Evolutionary conservation across 2,329 filamentous ascomycete genomes (phyloP).

Genomic region (Fusarium succisae): DNA sequence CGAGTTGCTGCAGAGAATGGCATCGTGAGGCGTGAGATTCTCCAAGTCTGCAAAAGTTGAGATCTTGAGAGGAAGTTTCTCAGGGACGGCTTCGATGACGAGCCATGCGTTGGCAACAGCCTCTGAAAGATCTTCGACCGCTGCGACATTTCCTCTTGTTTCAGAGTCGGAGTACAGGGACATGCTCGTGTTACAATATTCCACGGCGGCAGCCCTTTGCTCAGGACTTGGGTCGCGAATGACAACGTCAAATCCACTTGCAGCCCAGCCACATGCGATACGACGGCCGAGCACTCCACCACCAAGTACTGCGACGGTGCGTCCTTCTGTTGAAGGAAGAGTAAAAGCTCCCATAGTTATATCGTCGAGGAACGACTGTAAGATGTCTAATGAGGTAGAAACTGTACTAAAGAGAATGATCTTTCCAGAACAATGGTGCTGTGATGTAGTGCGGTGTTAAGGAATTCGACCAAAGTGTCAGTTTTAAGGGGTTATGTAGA

Average conservation of each 20-base stretch:
- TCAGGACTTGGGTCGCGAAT: slow-evolving; percentile 5
- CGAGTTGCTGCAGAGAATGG: slow-evolving; percentile 1
- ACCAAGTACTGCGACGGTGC: not conserved
- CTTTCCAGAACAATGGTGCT: too few species aligned
- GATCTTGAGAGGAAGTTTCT: slow-evolving; percentile 8
- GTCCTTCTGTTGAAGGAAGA: not conserved
- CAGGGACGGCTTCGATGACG: slow-evolving; percentile 7
- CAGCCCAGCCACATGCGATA: slow-evolving; percentile 9
- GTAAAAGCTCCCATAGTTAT: not conserved
- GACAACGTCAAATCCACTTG: slow-evolving; percentile 10
- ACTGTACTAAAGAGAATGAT: too few species aligned
- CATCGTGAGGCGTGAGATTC: not conserved
- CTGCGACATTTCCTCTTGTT: not conserved
- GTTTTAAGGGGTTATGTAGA: too few species aligned
- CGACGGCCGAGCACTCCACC: slow-evolving; percentile 4
- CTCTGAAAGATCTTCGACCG: not conserved
- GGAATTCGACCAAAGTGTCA: not conserved
- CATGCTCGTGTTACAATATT: slow-evolving; percentile 8
- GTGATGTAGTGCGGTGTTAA: too few species aligned
- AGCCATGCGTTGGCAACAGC: slow-evolving; percentile 7
- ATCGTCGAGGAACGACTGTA: rapidly evolving
- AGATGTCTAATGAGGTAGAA: too few species aligned
- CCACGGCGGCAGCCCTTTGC: not conserved
- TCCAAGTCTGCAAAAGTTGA: slow-evolving; percentile 10
- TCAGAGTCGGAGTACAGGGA: not conserved